Conservation (phyloP, 371 early-diverging fungal species). For the Haplosporangium sp. region DNA sequence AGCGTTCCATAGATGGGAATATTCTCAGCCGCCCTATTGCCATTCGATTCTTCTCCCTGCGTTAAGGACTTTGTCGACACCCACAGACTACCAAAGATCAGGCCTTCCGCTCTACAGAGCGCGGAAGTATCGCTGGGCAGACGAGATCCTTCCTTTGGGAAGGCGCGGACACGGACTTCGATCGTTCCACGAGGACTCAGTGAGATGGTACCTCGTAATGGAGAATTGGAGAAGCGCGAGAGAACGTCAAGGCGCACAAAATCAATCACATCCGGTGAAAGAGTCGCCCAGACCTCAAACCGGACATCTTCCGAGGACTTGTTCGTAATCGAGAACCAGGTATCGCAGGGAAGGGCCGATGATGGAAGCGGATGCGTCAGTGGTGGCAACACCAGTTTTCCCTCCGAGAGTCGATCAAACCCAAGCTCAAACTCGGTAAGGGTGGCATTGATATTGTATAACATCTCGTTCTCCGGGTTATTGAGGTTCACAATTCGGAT, state of each 20-base stretch:
- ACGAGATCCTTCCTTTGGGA: slow-evolving; percentile 69
- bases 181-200: slow-evolving; percentile 76
- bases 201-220: slow-evolving; percentile 77
- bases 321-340: slow-evolving; percentile 87
- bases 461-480: slow-evolving; percentile 74
- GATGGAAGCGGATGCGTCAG: slow-evolving; percentile 73
- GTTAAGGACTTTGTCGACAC: slow-evolving; percentile 64
- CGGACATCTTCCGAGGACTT: slow-evolving; percentile 80
- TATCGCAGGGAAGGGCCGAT: slow-evolving; percentile 75
- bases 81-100: slow-evolving; percentile 69
- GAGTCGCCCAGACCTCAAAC: slow-evolving; percentile 79
- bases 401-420: slow-evolving; percentile 78
- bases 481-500: slow-evolving; percentile 71
- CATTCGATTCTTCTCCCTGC: slow-evolving; percentile 43
- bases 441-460: slow-evolving; percentile 62
- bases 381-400: slow-evolving; percentile 78
- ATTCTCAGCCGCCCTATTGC: slow-evolving; percentile 60
- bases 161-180: slow-evolving; percentile 82
- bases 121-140: slow-evolving; percentile 65
- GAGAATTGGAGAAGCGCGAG: slow-evolving; percentile 87
- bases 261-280: slow-evolving; percentile 68
- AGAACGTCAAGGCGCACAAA: slow-evolving; percentile 79
- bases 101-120: slow-evolving; percentile 67
- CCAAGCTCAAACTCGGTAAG: slow-evolving; percentile 82
- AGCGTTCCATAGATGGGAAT: slow-evolving; percentile 78